Base-by-base conservation (phyloP, 78 protist genomes). In the Cavenderia fasciculata region DNA sequence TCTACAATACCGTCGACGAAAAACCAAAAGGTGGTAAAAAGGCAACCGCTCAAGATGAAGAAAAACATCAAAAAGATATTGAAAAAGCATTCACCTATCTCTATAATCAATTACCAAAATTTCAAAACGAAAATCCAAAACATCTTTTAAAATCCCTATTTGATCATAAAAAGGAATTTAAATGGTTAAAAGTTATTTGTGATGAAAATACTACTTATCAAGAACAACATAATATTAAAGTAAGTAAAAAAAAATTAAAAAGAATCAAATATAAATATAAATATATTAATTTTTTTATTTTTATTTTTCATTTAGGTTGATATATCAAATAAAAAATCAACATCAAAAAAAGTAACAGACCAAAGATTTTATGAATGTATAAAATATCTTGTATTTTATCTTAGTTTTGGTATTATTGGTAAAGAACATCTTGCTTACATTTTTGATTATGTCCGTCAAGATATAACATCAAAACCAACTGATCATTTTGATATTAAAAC, bases 31-130 rank as follows among this genome's bases (percentile, higher is more conserved):
- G 25, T 12, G 12, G 12, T 16, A 7, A n/a, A 23, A 54, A 54
- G 7, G 5, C 8, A 23, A 6, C 16, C 8, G 14, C 14, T n/a
- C 29, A 18, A 54, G 6, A 54, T 18, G 59, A 46, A 19, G 46
- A 71, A 7, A 71, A 71, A 46, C 61, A 54, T 23, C 61, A 54
- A 46, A 69, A 69, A n/a, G 65, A 62, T 33, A 56, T 82, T 18
- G 90, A 82, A 31, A 59, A 25, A 23, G 49, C 40, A 2, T 21
- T 82, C 19, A 43, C 76, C 6, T 74, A 56, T 43, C 56, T 82
- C 10, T 76, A 66, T 4, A 82, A 82, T 31, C 43, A 56, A 8
- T n/a, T 82, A 33, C 90, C 90, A 21, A 65, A 57, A 41, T 68
- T 62, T 38, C 5, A 27, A 33, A 43, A 56, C 19, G 78, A 82